Percentiles rank a stretch among this genome's conserved stretches.
These are phyloP conservation scores for Mentha longifolia DNA, from an alignment of 257 asterid genomes.

Conservation along the genomic window DNA sequence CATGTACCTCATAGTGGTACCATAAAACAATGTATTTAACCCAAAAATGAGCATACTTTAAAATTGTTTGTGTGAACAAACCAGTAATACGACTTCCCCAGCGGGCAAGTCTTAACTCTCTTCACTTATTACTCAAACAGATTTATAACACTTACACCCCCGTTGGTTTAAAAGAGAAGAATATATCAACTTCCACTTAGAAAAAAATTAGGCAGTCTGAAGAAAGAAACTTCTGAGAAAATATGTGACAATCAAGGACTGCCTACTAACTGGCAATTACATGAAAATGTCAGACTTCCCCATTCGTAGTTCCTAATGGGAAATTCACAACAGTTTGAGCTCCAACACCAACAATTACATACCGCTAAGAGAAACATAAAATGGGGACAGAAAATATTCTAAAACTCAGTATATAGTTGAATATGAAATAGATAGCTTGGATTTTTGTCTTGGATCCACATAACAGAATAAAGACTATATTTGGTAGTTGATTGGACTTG, in stretches of 20 bases:
- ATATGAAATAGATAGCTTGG: background rate
- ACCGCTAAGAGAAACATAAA: too few relatives aligned
- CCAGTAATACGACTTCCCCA: constrained; percentile 16
- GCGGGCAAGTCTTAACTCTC: constrained; percentile 18
- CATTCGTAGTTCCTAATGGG: background rate
- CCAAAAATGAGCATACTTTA: constrained; percentile 8
- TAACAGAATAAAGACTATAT: background rate
- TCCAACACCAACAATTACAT: background rate
- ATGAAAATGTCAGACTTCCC: background rate
- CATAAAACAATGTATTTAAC: constrained; percentile 6
- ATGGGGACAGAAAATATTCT: too few relatives aligned
- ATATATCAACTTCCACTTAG: background rate
- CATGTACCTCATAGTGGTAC: constrained; percentile 23
- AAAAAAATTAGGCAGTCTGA: constrained; percentile 13
- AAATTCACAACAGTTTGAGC: too few relatives aligned
- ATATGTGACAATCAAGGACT: constrained; percentile 15
- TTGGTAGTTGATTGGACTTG: constrained; percentile 7
- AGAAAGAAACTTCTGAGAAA: constrained; percentile 7
- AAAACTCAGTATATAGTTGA: too few relatives aligned
- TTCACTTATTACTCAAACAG: constrained; percentile 11
- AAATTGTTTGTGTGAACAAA: background rate
- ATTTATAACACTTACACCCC: background rate
- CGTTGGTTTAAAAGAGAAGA: constrained; percentile 20
- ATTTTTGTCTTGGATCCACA: constrained; percentile 15
- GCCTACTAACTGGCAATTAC: background rate